Evolutionary conservation across 1,284 basidiomycete species (phyloP).

Genomic region (Tylopilus orsonianus): DNA sequence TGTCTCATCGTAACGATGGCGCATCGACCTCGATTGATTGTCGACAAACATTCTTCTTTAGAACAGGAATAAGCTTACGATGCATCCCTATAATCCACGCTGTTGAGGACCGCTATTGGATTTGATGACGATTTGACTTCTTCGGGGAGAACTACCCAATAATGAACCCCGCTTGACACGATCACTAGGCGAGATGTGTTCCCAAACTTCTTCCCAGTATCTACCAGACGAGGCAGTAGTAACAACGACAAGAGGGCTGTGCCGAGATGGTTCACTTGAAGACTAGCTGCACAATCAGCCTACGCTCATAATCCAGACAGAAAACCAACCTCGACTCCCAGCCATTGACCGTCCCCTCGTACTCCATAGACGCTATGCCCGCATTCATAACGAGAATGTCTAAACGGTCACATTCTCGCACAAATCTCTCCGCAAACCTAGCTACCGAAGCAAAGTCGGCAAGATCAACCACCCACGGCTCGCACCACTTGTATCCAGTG

Average conservation of each 20-base stretch:
- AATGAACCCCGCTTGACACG: slow-evolving; percentile 23
- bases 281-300: slow-evolving; percentile 2
- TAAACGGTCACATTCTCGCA: slow-evolving; percentile 11
- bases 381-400: slow-evolving; percentile 28
- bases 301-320: no score
- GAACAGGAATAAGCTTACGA: slow-evolving; percentile 14
- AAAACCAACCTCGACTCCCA: slow-evolving; percentile 20
- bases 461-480: slow-evolving; percentile 16
- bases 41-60: neutral
- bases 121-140: slow-evolving; percentile 28
- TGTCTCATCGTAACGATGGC: slow-evolving; percentile 14
- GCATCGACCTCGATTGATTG: slow-evolving; percentile 16
- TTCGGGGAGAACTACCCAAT: slow-evolving; percentile 20
- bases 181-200: slow-evolving; percentile 19
- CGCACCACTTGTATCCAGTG: slow-evolving; percentile 12
- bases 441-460: slow-evolving; percentile 20
- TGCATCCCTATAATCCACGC: slow-evolving; percentile 32
- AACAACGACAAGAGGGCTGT: slow-evolving; percentile 23
- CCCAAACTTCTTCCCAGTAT: slow-evolving; percentile 17
- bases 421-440: slow-evolving; percentile 17
- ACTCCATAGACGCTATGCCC: neutral
- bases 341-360: slow-evolving; percentile 15
- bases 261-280: slow-evolving; percentile 27
- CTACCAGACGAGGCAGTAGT: slow-evolving; percentile 14
- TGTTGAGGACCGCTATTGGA: slow-evolving; percentile 34